Percentiles rank a stretch among this genome's conserved stretches.
phyloP scores from a whole-genome alignment of 2,329 filamentous ascomycete genomes.

The Paecilomyces sp. region DNA sequence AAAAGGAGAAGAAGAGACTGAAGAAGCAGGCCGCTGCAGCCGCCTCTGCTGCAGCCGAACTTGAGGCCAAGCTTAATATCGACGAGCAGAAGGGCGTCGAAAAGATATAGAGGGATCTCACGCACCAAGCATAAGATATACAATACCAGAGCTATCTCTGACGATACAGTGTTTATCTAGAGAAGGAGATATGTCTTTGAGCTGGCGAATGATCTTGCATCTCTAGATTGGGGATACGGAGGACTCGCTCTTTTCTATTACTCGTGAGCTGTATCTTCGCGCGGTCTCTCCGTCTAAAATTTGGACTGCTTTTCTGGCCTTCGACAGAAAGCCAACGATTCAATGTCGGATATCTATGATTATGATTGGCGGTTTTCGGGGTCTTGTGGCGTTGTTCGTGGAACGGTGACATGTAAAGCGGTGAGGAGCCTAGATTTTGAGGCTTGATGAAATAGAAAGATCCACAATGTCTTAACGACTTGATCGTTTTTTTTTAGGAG shows the following conservation, averaged over 20 bases:
- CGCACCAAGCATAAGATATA: background rate
- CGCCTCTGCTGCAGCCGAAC: background rate
- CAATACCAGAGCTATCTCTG: too few relatives aligned
- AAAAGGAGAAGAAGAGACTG: slow-evolving; percentile 40
- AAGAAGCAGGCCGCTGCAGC: slow-evolving; percentile 28
- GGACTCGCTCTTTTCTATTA: background rate
- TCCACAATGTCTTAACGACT: background rate
- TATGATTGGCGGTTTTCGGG: background rate
- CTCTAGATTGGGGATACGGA: background rate
- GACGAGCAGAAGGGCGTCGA: background rate
- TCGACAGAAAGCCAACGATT: background rate
- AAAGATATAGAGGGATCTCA: background rate
- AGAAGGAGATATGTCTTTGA: background rate
- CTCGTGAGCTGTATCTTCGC: background rate
- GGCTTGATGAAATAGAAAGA: background rate
- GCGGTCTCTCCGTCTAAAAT: background rate
- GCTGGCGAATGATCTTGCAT: background rate
- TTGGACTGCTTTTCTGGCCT: background rate
- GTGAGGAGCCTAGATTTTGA: background rate
- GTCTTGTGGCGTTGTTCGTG: background rate
- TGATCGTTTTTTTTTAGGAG: background rate
- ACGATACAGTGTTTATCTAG: too few relatives aligned
- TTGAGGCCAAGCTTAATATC: background rate
- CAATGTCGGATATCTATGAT: background rate
- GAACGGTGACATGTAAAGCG: background rate